Evolutionary conservation across 2,329 filamentous ascomycete genomes (phyloP).

Genomic region (Pestalotiopsis sp.): DNA sequence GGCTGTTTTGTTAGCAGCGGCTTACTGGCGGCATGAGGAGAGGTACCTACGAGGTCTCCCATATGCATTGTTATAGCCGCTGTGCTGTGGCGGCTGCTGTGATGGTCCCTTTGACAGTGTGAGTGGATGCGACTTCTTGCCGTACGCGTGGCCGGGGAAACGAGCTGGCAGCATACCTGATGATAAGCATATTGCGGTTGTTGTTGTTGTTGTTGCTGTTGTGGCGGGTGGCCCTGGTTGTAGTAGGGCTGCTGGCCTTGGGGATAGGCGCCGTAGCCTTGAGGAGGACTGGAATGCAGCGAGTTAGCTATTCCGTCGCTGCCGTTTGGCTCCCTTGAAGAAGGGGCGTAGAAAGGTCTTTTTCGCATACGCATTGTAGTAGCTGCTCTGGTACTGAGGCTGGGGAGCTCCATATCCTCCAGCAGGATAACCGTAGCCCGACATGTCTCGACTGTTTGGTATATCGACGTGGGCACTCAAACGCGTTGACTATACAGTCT

Average conservation of each 20-base stretch:
- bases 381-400: conserved; percentile 30
- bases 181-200: conserved; percentile 37
- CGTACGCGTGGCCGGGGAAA: neutral
- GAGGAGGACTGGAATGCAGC: conserved; percentile 35
- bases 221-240: conserved; percentile 42
- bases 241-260: conserved; percentile 43
- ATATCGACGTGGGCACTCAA: neutral
- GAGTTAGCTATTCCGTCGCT: conserved; percentile 1
- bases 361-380: conserved; percentile 25
- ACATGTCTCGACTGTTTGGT: conserved; percentile 24
- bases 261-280: conserved; percentile 49
- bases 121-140: conserved; percentile 1
- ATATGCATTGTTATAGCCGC: conserved; percentile 46
- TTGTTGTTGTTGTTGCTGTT: conserved; percentile 43
- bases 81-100: conserved; percentile 39
- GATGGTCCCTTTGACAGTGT: conserved; percentile 37
- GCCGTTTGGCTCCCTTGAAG: neutral
- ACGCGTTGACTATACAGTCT: neutral
- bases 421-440: conserved; percentile 31
- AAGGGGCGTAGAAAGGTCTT: neutral
- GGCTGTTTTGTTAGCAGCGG: conserved; percentile 2
- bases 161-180: neutral
- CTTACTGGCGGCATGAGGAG: neutral
- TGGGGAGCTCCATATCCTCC: conserved; percentile 31
- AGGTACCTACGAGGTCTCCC: conserved; percentile 47